Base-by-base conservation (phyloP, 1,284 basidiomycete species). In the Sphagnurus paluster region DNA sequence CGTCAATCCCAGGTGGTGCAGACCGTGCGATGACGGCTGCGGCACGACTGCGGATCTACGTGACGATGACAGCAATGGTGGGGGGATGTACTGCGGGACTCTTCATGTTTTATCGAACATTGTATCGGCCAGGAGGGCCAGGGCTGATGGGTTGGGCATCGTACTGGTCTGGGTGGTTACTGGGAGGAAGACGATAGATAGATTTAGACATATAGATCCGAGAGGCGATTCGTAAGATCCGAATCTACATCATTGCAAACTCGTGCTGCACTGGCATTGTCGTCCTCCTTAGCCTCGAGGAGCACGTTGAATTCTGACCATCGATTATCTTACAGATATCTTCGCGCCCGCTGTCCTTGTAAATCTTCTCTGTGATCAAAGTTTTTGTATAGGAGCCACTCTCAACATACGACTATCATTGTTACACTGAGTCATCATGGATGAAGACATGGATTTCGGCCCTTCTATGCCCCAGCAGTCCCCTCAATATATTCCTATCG, bases 1-100 rank as follows among this genome's bases (percentile, higher is more conserved):
- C 76, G 42, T 79, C 88, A 23, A 86, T 90, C 60, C 89, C 88
- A 49, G 89, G 89, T 19, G 86, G 87, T 26, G 76, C 75, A 47
- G 88, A 90, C 55, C 84, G 87, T 40, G 81, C 84, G 26, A 64
- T 88, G 70, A 79, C 83, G 46, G 72, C 83, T 16, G 75, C 82
- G 36, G 77, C 80, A 50, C 76, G 82, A 55, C 61, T 91, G 53
- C 75, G 80, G 63, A 79, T 76, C 68, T 87, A 87, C 61, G 69
- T 89, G 48, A 81, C 79, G 35, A 53, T 87, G 53, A 82, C 84
- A 9, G 86, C 87, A 41, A 57, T 87, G 47, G 55, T 90, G 28
- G 86, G 85, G 24, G 86, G 87, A 20, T 70, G 80, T 52, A 79
- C 82, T 30, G 83, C 84, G n/a, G 82, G 80, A 24, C 55, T 87